A percentile compares a stretch with the other conserved stretches of the same genome.
phyloP scores from a whole-genome alignment of 352 stramenopile species.

The Phytophthora sp. region DNA sequence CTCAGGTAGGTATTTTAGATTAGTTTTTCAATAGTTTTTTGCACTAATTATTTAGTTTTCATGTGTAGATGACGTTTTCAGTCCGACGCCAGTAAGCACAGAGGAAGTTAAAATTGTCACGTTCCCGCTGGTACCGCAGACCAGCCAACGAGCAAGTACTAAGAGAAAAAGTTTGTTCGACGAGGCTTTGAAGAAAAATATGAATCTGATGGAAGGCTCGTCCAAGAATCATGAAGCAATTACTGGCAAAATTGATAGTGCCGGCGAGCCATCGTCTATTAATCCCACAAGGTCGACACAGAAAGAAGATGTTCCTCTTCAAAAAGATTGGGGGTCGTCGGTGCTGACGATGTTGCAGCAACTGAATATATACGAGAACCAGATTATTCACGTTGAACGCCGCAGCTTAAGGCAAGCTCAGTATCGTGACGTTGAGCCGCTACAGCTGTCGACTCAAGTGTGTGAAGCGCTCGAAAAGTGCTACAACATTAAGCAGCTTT shows the following conservation, averaged over 20 bases:
- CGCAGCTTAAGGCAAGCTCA: conserved; percentile 49
- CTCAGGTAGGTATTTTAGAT: conserved; percentile 1
- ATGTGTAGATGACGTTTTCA: conserved; percentile 51
- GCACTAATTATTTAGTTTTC: neutral
- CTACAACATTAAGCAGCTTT: conserved; percentile 79
- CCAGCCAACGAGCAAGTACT: conserved; percentile 57
- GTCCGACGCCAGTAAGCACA: conserved; percentile 18
- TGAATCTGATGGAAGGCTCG: neutral
- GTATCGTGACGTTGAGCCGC: conserved; percentile 41
- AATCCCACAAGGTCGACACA: neutral
- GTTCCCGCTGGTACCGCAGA: conserved; percentile 66
- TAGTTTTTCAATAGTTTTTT: neutral
- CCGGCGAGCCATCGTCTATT: neutral
- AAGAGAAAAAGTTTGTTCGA: conserved; percentile 69
- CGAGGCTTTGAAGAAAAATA: conserved; percentile 38
- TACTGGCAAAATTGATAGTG: neutral
- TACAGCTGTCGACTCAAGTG: conserved; percentile 51
- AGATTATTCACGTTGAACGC: conserved; percentile 85
- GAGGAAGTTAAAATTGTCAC: conserved; percentile 61
- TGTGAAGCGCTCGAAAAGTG: conserved; percentile 44
- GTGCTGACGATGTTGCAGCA: conserved; percentile 56
- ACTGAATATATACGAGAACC: conserved; percentile 67
- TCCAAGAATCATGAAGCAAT: neutral
- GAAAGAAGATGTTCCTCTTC: neutral
- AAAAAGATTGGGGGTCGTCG: conserved; percentile 37